Evolutionary conservation across 768 basidiomycete genomes (phyloP).

Genomic region (Tylopilus cervinicoccineus): DNA sequence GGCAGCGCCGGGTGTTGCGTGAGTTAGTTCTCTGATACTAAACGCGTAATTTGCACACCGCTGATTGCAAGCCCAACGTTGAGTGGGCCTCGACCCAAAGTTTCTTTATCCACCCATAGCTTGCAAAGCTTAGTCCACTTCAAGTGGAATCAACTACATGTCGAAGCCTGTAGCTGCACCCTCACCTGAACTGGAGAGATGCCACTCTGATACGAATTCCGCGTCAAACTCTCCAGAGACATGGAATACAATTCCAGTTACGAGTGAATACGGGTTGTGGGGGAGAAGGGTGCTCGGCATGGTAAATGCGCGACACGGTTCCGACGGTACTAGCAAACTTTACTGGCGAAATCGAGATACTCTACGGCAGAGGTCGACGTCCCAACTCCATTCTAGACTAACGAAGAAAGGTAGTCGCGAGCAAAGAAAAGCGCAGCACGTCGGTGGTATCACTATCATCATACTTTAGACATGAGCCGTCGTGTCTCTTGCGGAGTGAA

Average conservation of each 20-base stretch:
- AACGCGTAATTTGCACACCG: slow-evolving; percentile 38
- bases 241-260: slow-evolving; percentile 30
- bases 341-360: neutral
- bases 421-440: neutral
- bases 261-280: neutral
- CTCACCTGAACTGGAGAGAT: slow-evolving; percentile 60
- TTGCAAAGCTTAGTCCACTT: slow-evolving; percentile 71
- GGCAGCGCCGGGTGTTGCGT: neutral
- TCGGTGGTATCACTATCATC: slow-evolving; percentile 12
- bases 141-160: neutral
- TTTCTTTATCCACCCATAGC: slow-evolving; percentile 52
- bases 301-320: neutral
- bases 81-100: slow-evolving; percentile 31
- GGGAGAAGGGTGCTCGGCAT: neutral
- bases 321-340: neutral
- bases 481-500: slow-evolving; percentile 96
- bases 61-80: slow-evolving; percentile 55
- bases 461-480: slow-evolving; percentile 84
- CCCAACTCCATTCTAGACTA: neutral
- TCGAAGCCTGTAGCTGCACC: neutral
- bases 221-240: slow-evolving; percentile 66
- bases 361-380: neutral
- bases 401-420: neutral
- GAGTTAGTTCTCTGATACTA: neutral
- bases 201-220: slow-evolving; percentile 72